These are phyloP conservation scores for Spathaspora jeffriesii DNA, from an alignment of 1,139 yeast species.

Conservation along the genomic window DNA sequence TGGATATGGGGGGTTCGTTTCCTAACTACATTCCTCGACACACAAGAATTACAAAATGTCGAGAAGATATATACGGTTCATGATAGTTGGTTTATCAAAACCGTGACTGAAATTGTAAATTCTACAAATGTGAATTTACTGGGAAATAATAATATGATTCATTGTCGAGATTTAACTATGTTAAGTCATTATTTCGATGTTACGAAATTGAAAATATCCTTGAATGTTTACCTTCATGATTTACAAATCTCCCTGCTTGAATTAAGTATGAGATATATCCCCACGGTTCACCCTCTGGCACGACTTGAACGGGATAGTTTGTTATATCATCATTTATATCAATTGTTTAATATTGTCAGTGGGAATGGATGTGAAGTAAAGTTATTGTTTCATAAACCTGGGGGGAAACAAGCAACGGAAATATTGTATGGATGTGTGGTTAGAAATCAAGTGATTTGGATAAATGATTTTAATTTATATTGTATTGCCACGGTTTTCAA, in stretches of 20 bases:
- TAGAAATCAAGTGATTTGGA: conserved; percentile 57
- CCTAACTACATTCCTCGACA: conserved; percentile 65
- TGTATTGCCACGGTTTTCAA: conserved; percentile 57
- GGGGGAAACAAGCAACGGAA: conserved; percentile 51
- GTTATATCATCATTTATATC: conserved; percentile 46
- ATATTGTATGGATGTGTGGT: conserved; percentile 53
- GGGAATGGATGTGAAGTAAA: conserved; percentile 46
- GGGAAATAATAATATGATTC: conserved; percentile 29
- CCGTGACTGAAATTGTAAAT: conserved; percentile 76
- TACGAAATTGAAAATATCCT: conserved; percentile 72
- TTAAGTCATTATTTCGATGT: conserved; percentile 71
- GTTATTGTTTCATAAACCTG: conserved; percentile 58
- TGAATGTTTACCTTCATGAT: conserved; percentile 62
- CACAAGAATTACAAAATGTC: conserved; percentile 48
- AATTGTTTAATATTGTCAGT: conserved; percentile 49
- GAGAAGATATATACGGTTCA: conserved; percentile 78
- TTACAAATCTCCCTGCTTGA: conserved; percentile 27
- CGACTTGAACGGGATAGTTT: conserved; percentile 20
- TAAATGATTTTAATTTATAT: conserved; percentile 64
- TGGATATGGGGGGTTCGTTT: conserved; percentile 85
- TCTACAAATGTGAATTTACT: conserved; percentile 49
- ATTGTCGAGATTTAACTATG: conserved; percentile 60
- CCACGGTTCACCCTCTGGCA: conserved; percentile 24
- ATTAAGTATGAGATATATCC: conserved; percentile 19
- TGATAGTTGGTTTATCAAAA: conserved; percentile 87